Base-by-base conservation (phyloP, 202 grass and related monocot species). In the Zoysia matrella region DNA sequence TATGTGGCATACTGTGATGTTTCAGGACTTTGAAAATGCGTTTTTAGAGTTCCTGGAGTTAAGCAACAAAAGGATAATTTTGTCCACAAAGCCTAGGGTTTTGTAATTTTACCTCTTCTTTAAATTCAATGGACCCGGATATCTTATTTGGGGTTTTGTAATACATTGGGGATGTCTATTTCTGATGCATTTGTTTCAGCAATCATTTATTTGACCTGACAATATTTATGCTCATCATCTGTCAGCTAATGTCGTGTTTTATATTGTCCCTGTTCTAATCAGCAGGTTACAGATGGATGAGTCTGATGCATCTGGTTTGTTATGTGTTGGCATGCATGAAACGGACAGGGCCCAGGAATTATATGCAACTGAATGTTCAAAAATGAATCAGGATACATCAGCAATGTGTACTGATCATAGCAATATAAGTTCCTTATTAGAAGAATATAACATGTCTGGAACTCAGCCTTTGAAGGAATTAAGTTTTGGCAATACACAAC, bases 321-420 rank as follows among this genome's bases (percentile, higher is more conserved):
- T 84, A 65, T 85, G 74, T 74, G 69, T 83, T 76, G 80, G 88
- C 72, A 88, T 80, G 49, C 44, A 71, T 84, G 89, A 81, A 82
- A 86, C 66, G 3, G 69, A 89, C 75, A 63, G 53, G 14, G 67
- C 18, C 30, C 83, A 73, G 63, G 77, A 67, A 80, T 65, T 86
- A 43, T 88, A 83, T 52, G 36, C 63, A 61, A 75, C 79, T 80
- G 88, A 92, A 65, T 79, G 40, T 54, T 60, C 80, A 67, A 78
- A 91, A 87, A 85, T 71, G 77, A 65, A 89, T 71, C 80, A 73
- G 45, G 75, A 83, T 78, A 81, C 80, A 80, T 85, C 92, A 12
- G 71, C 90, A 84, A 82, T 79, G 42, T 81, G 74, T 80, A 77
- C 63, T 87, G 92, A 83, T 57, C 82, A 60, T 71, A 62, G 61